Evolutionary conservation across 306 rosid species (phyloP).

Genomic region (Geum urbanum): DNA sequence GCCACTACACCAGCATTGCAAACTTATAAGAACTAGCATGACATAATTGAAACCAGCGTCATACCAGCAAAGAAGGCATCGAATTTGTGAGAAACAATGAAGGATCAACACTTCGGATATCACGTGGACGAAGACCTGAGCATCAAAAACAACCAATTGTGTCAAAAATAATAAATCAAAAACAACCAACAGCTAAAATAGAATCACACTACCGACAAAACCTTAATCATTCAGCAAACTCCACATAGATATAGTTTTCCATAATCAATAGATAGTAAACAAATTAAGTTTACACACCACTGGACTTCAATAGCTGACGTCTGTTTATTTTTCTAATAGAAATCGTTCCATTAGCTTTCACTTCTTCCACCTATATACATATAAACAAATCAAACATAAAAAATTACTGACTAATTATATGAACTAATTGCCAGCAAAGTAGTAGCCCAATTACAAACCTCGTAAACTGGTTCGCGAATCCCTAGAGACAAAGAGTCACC

Average conservation of each 20-base stretch:
- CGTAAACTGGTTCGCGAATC: constrained; percentile 90
- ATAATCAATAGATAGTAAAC: background rate
- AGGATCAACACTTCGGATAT: constrained; percentile 94
- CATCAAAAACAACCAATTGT: constrained; percentile 17
- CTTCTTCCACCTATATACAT: constrained; percentile 71
- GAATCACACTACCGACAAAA: background rate
- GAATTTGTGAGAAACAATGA: constrained; percentile 89
- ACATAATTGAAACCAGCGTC: constrained; percentile 2
- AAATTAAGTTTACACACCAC: constrained; percentile 55
- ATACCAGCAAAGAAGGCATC: constrained; percentile 89
- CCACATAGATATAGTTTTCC: background rate
- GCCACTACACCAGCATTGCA: background rate
- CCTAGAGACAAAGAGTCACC: constrained; percentile 72
- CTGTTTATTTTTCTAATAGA: constrained; percentile 81
- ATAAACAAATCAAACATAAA: background rate
- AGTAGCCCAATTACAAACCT: constrained; percentile 36
- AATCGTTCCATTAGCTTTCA: constrained; percentile 60
- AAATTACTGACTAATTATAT: constrained; percentile 5
- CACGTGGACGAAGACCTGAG: constrained; percentile 97
- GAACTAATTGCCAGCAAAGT: too few species aligned
- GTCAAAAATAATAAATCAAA: background rate
- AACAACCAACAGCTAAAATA: background rate
- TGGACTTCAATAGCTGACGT: constrained; percentile 79
- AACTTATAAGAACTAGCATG: background rate
- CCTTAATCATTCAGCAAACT: background rate